Evolutionary conservation across 2,329 filamentous ascomycete species (phyloP).

Genomic region (Drechmeria coniospora): DNA sequence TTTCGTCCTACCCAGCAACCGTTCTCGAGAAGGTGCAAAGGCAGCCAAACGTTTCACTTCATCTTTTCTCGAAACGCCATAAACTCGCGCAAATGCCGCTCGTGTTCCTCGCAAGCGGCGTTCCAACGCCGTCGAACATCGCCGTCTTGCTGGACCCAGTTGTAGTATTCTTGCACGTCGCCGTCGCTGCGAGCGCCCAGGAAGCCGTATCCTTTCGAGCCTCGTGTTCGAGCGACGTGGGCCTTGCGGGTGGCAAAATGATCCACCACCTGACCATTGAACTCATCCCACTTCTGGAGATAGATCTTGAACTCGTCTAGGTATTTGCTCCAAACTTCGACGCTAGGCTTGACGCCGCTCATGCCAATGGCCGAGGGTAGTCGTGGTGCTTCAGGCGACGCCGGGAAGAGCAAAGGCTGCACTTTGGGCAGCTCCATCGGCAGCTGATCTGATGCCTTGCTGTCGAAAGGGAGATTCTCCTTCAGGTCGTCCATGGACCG

Average conservation of each 20-base stretch:
- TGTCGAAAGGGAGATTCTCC: conserved; percentile 41
- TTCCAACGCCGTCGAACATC: conserved; percentile 46
- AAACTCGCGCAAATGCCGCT: conserved; percentile 42
- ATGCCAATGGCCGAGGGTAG: conserved; percentile 28
- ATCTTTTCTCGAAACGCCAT: conserved; percentile 30
- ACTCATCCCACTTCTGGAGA: conserved; percentile 31
- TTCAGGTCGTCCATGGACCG: conserved; percentile 40
- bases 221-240: conserved; percentile 21
- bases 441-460: conserved; percentile 27
- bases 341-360: conserved; percentile 26
- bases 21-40: no score
- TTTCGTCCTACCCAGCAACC: no score
- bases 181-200: conserved; percentile 24
- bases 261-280: conserved; percentile 36
- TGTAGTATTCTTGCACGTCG: conserved; percentile 42
- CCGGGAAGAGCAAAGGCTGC: conserved; percentile 28
- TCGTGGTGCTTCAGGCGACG: conserved; percentile 32
- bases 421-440: conserved; percentile 19
- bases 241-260: conserved; percentile 39
- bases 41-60: conserved; percentile 13
- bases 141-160: conserved; percentile 48
- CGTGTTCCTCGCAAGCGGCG: conserved; percentile 43
- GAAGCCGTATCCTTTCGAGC: conserved; percentile 29
- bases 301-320: conserved; percentile 37
- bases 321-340: conserved; percentile 33